These are phyloP conservation scores for Potentilla sterilis DNA, from an alignment of 306 rosid genomes.

Conservation along the genomic window DNA sequence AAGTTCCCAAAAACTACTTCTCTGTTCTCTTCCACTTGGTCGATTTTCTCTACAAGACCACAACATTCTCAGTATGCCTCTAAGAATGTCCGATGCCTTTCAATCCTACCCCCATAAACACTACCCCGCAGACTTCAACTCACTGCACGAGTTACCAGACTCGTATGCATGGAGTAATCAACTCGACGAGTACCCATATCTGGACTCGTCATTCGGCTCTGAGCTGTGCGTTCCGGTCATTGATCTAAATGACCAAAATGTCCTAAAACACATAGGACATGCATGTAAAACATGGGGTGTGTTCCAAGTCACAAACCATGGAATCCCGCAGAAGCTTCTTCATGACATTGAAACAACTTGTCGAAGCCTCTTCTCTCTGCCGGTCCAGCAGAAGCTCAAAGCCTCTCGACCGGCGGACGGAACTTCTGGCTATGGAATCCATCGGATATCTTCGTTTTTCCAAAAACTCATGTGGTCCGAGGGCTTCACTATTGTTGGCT, in stretches of 20 bases:
- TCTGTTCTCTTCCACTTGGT: background rate
- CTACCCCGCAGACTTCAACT: conserved; percentile 54
- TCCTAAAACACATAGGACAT: conserved; percentile 44
- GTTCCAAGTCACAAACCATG: conserved; percentile 73
- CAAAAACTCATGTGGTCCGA: conserved; percentile 96
- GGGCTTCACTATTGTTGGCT: conserved; percentile 77
- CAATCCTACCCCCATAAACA: conserved; percentile 50
- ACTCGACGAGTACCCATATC: conserved; percentile 20
- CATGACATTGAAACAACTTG: conserved; percentile 44
- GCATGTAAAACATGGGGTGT: conserved; percentile 92
- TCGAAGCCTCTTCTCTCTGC: conserved; percentile 58
- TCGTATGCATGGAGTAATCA: conserved; percentile 62
- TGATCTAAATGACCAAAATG: conserved; percentile 67
- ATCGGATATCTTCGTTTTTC: conserved; percentile 87
- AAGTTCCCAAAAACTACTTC: background rate
- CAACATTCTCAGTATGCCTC: conserved; percentile 52
- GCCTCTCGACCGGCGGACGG: conserved; percentile 75
- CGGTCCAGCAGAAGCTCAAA: conserved; percentile 53
- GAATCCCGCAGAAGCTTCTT: conserved; percentile 43
- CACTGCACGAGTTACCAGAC: conserved; percentile 69
- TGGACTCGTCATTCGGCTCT: background rate
- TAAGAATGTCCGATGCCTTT: conserved; percentile 60
- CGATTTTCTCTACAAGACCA: background rate
- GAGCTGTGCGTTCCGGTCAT: conserved; percentile 47
- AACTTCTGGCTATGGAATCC: conserved; percentile 72